phyloP scores from a whole-genome alignment of 805 yeast species.

The Monosporozyma unispora region DNA sequence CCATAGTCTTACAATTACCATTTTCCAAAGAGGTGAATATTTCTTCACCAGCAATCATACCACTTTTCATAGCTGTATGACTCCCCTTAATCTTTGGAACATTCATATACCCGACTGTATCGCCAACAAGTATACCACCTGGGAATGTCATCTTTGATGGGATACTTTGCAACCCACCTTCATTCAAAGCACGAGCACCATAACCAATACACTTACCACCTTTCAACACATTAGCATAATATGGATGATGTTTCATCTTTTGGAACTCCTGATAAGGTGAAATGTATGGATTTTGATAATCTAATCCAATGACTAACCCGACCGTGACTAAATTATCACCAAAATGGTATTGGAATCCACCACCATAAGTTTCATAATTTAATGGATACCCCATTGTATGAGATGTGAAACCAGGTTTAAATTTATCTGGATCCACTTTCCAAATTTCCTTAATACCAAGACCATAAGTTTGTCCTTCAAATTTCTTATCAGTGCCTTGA shows the following conservation, averaged over 20 bases:
- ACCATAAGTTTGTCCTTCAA: conserved; percentile 72
- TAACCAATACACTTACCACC: conserved; percentile 92
- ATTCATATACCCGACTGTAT: conserved; percentile 93
- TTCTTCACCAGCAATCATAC: conserved; percentile 87
- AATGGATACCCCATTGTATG: conserved; percentile 91
- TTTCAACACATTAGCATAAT: conserved; percentile 58
- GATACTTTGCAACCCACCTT: conserved; percentile 92
- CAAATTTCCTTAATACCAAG: conserved; percentile 94
- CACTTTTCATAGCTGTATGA: conserved; percentile 94
- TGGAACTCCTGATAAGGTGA: conserved; percentile 96
- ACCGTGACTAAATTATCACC: conserved; percentile 87
- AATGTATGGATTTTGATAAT: conserved; percentile 88
- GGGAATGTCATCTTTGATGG: conserved; percentile 80
- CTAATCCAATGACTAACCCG: conserved; percentile 92
- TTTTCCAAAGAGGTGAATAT: conserved; percentile 33
- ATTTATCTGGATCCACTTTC: conserved; percentile 82
- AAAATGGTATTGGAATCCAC: conserved; percentile 95
- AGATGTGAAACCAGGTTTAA: conserved; percentile 68
- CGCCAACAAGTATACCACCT: conserved; percentile 93
- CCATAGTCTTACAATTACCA: not conserved
- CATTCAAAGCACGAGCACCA: conserved; percentile 94
- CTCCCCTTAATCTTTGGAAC: conserved; percentile 97
- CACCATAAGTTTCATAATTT: conserved; percentile 70
- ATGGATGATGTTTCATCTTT: conserved; percentile 86
- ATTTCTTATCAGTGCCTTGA: conserved; percentile 41